Base-by-base conservation (phyloP, 2,329 filamentous ascomycete genomes). In the Arthrobotrys entomopaga region DNA sequence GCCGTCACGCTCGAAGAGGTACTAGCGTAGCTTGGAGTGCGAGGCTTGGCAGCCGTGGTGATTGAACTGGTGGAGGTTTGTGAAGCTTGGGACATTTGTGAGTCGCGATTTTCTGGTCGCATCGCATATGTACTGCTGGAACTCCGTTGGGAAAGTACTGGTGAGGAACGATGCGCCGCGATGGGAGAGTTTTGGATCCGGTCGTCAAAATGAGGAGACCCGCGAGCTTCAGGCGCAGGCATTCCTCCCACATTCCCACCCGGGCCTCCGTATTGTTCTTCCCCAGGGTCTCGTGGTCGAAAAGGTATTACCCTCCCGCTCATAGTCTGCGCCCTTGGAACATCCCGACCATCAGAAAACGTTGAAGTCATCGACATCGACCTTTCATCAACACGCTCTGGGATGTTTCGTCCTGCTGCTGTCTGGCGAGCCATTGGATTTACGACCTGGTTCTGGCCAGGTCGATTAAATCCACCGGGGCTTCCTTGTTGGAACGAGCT, bases 351-450 rank as follows among this genome's bases (percentile, higher is more conserved):
- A 78, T 96, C 92, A 63, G 90, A 86, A 2, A 89, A 86, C 78
- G 92, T 91, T 8, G 91, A 92, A 3, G 90, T 95, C 90, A 99
- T 90, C 52, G 94, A 97, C 95, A 98, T 98, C 76, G 95, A 89
- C 69, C 95, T 88, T 81, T 98, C 94, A 79, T 96, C 92, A 75
- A 93, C 91, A 63, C 94, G 89, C 80, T 97, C 93, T 0, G 95
- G 95, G 7, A 99, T 93, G 40, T 95, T 85, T 74, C 95, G 88
- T 34, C 95, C 95, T 81, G 97, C 93, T 7, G 93, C 92, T 1
- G 95, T 99, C 56, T 92, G 96, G 75, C 90, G 87, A 1, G 92
- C 89, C 78, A 88, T 86, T 65, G 86, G 84, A 73, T 84, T 77
- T 56, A 77, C 84, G 76, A 83, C 84, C 78, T 48, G 81, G 76